These are phyloP conservation scores for Russula sp. DNA, from an alignment of 768 basidiomycete genomes.

Conservation along the genomic window DNA sequence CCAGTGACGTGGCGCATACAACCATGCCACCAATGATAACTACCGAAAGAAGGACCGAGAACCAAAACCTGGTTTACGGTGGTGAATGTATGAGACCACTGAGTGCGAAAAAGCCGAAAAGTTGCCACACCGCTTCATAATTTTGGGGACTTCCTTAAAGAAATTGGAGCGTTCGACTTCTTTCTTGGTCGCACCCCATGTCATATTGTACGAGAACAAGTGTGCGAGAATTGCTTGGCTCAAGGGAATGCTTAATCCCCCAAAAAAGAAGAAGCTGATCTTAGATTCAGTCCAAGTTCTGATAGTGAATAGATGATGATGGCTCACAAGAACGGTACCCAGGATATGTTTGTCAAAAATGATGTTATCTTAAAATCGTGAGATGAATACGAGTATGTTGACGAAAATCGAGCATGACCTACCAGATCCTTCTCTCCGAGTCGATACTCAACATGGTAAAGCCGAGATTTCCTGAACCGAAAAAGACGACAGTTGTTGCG, in stretches of 20 bases:
- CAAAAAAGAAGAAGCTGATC: constrained; percentile 72
- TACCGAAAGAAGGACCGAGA: constrained; percentile 56
- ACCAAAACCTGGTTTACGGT: constrained; percentile 49
- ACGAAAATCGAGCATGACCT: neutral
- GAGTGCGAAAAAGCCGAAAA: neutral
- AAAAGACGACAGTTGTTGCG: constrained; percentile 73
- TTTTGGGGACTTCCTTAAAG: constrained; percentile 85
- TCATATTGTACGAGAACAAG: constrained; percentile 72
- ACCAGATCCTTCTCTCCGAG: constrained; percentile 46
- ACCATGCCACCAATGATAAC: constrained; percentile 55
- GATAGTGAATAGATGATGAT: constrained; percentile 8
- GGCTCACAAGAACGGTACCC: constrained; percentile 44
- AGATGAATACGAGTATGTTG: neutral
- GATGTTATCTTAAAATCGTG: constrained; percentile 30
- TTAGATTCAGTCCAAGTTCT: neutral
- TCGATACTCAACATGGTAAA: constrained; percentile 70
- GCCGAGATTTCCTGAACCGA: constrained; percentile 67
- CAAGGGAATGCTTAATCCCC: constrained; percentile 70
- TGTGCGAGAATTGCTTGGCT: constrained; percentile 63
- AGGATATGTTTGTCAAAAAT: constrained; percentile 38
- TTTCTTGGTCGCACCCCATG: constrained; percentile 78
- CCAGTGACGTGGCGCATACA: constrained; percentile 48
- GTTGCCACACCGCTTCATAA: constrained; percentile 53
- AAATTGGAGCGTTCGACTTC: constrained; percentile 87
- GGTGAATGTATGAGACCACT: neutral